These are phyloP conservation scores for Phoma herbarum DNA, from an alignment of 2,329 filamentous ascomycete genomes.

Conservation along the genomic window DNA sequence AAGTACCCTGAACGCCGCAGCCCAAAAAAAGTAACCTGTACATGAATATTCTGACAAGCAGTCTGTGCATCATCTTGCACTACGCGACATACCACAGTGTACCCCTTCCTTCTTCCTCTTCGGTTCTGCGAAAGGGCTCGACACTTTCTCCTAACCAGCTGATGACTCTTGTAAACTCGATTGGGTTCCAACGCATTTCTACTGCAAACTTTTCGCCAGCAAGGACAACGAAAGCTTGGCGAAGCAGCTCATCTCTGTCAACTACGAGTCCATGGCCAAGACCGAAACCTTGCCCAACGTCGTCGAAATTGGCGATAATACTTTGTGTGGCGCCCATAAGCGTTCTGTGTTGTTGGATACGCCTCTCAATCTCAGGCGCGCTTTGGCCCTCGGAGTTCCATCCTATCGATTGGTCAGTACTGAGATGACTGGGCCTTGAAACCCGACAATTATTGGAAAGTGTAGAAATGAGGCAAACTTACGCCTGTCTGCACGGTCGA, in stretches of 20 bases:
- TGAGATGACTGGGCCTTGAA: constrained; percentile 6
- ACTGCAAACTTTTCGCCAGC: constrained; percentile 44
- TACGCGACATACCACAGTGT: constrained; percentile 41
- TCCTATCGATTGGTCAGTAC: constrained; percentile 31
- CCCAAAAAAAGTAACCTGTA: constrained; percentile 20
- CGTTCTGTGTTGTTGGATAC: constrained; percentile 45
- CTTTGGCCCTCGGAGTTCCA: constrained; percentile 44
- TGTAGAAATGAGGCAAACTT: constrained; percentile 25
- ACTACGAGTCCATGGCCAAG: constrained; percentile 29
- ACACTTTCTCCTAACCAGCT: constrained; percentile 42
- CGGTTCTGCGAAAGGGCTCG: constrained; percentile 37
- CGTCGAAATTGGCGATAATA: constrained; percentile 43
- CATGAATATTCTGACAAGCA: constrained; percentile 17
- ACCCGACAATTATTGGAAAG: background rate
- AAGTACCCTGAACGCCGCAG: constrained; percentile 16
- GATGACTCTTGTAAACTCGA: constrained; percentile 44
- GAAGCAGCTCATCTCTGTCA: constrained; percentile 43
- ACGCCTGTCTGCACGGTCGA: constrained; percentile 46
- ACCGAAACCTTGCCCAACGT: constrained; percentile 39
- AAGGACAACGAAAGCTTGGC: constrained; percentile 46
- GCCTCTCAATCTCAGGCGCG: constrained; percentile 42
- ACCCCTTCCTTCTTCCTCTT: constrained; percentile 41
- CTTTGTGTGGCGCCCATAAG: constrained; percentile 47
- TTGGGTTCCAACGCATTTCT: constrained; percentile 43
- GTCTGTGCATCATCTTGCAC: constrained; percentile 18